Conservation (phyloP, 2,329 filamentous ascomycete species). For the Fusarium verrucosum region DNA sequence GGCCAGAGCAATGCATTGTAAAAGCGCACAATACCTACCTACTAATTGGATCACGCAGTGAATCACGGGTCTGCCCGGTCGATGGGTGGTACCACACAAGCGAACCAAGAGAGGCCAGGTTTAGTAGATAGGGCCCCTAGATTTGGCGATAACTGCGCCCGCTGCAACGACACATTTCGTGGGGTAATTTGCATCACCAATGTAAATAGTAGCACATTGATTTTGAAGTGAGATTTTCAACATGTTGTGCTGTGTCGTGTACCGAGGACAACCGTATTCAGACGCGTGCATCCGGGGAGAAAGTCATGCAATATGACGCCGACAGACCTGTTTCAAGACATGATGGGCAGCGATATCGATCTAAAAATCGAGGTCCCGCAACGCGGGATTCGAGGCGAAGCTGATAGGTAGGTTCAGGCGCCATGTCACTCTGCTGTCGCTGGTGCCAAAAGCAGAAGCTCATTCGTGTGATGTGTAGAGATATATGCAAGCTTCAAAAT, state of each 20-base stretch:
- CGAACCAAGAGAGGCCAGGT: slow-evolving; percentile 7
- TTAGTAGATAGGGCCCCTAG: not conserved
- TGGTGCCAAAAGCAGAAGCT: slow-evolving; percentile 21
- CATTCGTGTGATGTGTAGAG: not conserved
- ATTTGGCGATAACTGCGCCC: slow-evolving; percentile 30
- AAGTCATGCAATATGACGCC: slow-evolving; percentile 31
- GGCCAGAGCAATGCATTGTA: slow-evolving; percentile 19
- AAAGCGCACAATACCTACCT: slow-evolving; percentile 23
- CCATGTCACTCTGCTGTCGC: slow-evolving; percentile 10
- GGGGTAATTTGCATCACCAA: slow-evolving; percentile 36
- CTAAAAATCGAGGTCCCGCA: slow-evolving; percentile 16
- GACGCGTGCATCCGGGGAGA: slow-evolving; percentile 23
- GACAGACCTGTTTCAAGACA: slow-evolving; percentile 15
- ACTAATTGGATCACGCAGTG: slow-evolving; percentile 20
- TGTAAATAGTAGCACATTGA: slow-evolving; percentile 10
- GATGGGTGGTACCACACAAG: slow-evolving; percentile 38
- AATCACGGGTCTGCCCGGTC: slow-evolving; percentile 24
- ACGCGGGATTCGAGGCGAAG: slow-evolving; percentile 23
- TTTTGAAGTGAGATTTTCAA: slow-evolving; percentile 11
- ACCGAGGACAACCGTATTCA: slow-evolving; percentile 22
- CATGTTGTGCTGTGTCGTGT: slow-evolving; percentile 17
- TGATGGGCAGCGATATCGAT: slow-evolving; percentile 22
- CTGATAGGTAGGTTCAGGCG: slow-evolving; percentile 22
- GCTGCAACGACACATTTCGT: slow-evolving; percentile 34
- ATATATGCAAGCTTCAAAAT: slow-evolving; percentile 4